Evolutionary conservation across 768 basidiomycete species (phyloP), one percentile per base, ranked within the genome.

Genomic region (Suillus alpinus): DNA sequence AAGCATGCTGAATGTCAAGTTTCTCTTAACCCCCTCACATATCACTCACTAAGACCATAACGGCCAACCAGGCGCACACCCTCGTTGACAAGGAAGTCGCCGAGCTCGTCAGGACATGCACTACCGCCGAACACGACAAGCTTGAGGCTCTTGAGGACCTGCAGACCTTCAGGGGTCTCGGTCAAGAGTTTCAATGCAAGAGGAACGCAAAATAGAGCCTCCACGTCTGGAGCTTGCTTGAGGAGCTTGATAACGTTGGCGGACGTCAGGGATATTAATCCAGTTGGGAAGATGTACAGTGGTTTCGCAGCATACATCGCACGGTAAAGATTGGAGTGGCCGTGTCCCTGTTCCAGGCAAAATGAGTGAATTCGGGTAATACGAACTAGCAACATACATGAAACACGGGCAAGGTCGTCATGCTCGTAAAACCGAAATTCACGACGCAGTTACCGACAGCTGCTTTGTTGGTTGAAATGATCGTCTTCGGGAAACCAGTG

Each of bases 101-200:
- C 84, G 1, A 86, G 69, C 49, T 84, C 83, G 44, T 83, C 77
- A 51, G 85, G 82, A 47, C 84, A 76, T 4, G 85, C 73, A 13
- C 80, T 80, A 1, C 85, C 85, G 29, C 80, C 82, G 61, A 77
- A 84, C 26, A 74, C 76, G 32, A 84, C 81, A n/a, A 81, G 65
- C 47, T 83, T 77, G 65, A 85, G 81, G 14, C 68, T 65, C 23
- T 67, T 71, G 6, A 86, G 73, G 13, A 74, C 68, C 3, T 71
- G 60, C 9, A 79, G 68, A 26, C 83, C 84, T 62, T 81, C 80
- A 7, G 73, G 67, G 0, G 77, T 77, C 69, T 85, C 85, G 0
- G 73, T 78, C 1, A 86, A 71, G 1, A 86, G 69, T 67, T 82
- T 76, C 46, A 77, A 73, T 20, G 78, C 73, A 53, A 66, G 56